Conservation (phyloP, 2,329 filamentous ascomycete species). For the Hortaea werneckii region DNA sequence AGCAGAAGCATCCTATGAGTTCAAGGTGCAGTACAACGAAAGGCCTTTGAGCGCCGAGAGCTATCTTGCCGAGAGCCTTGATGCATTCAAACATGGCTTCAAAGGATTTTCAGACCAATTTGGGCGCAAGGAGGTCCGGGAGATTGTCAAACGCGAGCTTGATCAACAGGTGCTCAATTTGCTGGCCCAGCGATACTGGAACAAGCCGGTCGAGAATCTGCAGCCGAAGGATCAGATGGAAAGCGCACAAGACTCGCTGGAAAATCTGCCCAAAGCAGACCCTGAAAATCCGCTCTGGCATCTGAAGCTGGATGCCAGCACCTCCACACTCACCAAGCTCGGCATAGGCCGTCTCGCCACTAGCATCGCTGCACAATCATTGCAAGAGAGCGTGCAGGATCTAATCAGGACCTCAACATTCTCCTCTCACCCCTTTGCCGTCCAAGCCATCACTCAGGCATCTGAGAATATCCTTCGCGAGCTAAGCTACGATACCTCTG, state of each 20-base stretch:
- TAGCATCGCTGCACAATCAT: slow-evolving; percentile 76
- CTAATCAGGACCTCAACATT: slow-evolving; percentile 77
- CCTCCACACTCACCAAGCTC: slow-evolving; percentile 81
- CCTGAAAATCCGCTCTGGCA: slow-evolving; percentile 84
- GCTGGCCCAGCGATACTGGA: slow-evolving; percentile 92
- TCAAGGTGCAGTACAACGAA: slow-evolving; percentile 99
- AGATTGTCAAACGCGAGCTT: slow-evolving; percentile 81
- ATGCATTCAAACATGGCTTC: slow-evolving; percentile 96
- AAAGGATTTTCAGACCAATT: slow-evolving; percentile 87
- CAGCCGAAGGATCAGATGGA: slow-evolving; percentile 32
- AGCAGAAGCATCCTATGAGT: slow-evolving; percentile 94
- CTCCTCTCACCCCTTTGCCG: slow-evolving; percentile 78
- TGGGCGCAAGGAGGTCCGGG: slow-evolving; percentile 77
- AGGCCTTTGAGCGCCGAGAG: slow-evolving; percentile 89
- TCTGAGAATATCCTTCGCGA: slow-evolving; percentile 85
- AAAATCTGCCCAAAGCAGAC: slow-evolving; percentile 76
- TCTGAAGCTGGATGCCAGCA: slow-evolving; percentile 85
- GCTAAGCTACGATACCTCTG: slow-evolving; percentile 89
- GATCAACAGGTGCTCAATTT: slow-evolving; percentile 93
- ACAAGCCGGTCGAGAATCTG: slow-evolving; percentile 85
- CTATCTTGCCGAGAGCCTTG: slow-evolving; percentile 87
- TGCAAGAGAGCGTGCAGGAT: slow-evolving; percentile 72
- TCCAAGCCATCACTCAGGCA: slow-evolving; percentile 84
- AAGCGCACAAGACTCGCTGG: slow-evolving; percentile 20
- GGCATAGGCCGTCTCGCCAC: slow-evolving; percentile 89